A percentile compares a stretch with the other conserved stretches of the same genome.
Evolutionary conservation across 306 rosid genomes (phyloP).

Genomic region (Lupinus albus): DNA sequence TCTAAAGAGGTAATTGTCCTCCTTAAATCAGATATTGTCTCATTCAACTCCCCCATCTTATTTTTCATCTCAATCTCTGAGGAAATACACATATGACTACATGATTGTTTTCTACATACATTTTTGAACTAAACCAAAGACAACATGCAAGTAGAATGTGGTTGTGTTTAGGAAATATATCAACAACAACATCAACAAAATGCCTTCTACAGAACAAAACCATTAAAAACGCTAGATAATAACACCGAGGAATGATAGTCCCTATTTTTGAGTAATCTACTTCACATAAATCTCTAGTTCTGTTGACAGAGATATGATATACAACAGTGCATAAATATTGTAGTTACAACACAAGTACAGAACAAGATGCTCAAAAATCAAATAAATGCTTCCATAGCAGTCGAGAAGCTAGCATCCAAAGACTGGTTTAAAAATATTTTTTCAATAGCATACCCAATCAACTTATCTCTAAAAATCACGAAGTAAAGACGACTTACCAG

Average conservation of each 20-base stretch:
- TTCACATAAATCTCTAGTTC: neutral
- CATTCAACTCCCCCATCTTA: slow-evolving; percentile 56
- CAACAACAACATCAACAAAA: neutral
- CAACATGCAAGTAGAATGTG: neutral
- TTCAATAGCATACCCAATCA: slow-evolving; percentile 1
- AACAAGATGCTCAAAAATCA: neutral
- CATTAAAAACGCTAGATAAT: neutral
- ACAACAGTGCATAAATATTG: neutral
- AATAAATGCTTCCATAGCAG: neutral
- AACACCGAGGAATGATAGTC: neutral
- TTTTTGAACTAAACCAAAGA: slow-evolving; percentile 1
- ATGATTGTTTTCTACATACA: neutral
- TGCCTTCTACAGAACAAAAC: neutral
- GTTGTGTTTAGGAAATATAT: neutral
- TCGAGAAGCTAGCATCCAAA: neutral
- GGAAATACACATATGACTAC: slow-evolving; percentile 42
- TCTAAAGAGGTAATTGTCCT: slow-evolving; percentile 54
- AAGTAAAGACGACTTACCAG: slow-evolving; percentile 49
- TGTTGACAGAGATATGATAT: neutral
- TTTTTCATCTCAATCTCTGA: slow-evolving; percentile 72
- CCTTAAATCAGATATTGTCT: slow-evolving; percentile 51
- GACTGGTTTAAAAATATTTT: neutral
- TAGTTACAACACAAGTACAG: neutral
- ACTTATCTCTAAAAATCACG: neutral
- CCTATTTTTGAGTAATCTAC: neutral